Conservation (phyloP, 2,329 filamentous ascomycete species). For the Colletotrichum trifolii region DNA sequence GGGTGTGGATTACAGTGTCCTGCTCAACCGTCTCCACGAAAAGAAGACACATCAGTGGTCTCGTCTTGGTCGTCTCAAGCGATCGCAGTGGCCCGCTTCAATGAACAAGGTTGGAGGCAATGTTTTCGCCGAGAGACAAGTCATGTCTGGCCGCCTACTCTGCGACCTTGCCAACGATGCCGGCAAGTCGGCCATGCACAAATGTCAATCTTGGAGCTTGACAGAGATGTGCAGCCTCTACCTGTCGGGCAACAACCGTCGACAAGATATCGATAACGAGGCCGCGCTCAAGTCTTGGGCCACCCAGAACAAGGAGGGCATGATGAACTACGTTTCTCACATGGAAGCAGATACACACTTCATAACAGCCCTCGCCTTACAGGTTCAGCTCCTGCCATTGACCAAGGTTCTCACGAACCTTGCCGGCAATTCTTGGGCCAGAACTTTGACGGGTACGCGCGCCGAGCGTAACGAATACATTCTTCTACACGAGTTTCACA, state of each 20-base stretch:
- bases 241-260: slow-evolving; percentile 75
- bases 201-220: slow-evolving; percentile 97
- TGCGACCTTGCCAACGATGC: slow-evolving; percentile 97
- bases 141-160: slow-evolving; percentile 88
- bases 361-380: slow-evolving; percentile 88
- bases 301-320: slow-evolving; percentile 77
- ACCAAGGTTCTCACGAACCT: slow-evolving; percentile 97
- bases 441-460: slow-evolving; percentile 93
- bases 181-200: slow-evolving; percentile 95
- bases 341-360: slow-evolving; percentile 97
- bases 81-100: slow-evolving; percentile 85
- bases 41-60: slow-evolving; percentile 96
- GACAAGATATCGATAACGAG: slow-evolving; percentile 90
- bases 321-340: slow-evolving; percentile 94
- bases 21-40: slow-evolving; percentile 87
- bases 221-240: slow-evolving; percentile 98
- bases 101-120: slow-evolving; percentile 88
- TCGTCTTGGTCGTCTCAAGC: slow-evolving; percentile 86
- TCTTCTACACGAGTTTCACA: slow-evolving; percentile 94
- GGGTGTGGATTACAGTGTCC: slow-evolving; percentile 92
- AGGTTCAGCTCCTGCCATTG: slow-evolving; percentile 90
- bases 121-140: slow-evolving; percentile 91
- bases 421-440: slow-evolving; percentile 97
- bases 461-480: slow-evolving; percentile 99
- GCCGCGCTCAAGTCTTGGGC: slow-evolving; percentile 88